Percentiles rank a stretch among this genome's conserved stretches.
These are phyloP conservation scores for Colletotrichum sp. DNA, from an alignment of 2,329 filamentous ascomycete genomes.

Conservation along the genomic window DNA sequence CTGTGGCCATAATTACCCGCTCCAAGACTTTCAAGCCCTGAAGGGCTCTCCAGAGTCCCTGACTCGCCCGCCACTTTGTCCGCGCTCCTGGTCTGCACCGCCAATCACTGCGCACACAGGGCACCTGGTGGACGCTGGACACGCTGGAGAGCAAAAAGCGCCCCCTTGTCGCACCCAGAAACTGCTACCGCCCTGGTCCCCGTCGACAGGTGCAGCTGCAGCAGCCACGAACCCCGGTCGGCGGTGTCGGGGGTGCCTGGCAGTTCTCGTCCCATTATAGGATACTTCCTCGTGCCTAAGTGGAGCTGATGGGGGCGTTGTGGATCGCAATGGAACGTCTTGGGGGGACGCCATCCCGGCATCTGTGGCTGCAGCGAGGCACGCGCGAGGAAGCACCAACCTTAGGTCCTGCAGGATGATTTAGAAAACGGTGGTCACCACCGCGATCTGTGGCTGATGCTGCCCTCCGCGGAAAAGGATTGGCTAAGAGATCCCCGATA, in stretches of 20 bases:
- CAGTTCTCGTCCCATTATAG: background rate
- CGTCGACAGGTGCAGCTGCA: background rate
- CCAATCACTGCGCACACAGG: background rate
- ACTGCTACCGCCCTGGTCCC: background rate
- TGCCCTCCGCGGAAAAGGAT: background rate
- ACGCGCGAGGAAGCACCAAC: background rate
- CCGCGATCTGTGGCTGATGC: background rate
- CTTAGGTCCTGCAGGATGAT: background rate
- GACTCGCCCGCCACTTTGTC: background rate
- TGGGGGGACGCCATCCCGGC: background rate
- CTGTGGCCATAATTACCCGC: background rate
- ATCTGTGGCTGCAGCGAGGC: background rate
- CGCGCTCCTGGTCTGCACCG: background rate
- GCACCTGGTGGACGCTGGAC: background rate
- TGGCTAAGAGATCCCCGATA: background rate
- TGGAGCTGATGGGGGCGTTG: background rate
- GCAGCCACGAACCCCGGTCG: background rate
- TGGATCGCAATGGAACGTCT: background rate
- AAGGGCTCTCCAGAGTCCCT: background rate
- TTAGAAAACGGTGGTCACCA: background rate
- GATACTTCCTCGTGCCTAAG: conserved; percentile 5
- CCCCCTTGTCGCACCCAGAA: background rate
- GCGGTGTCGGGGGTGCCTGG: background rate
- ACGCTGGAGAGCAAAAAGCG: background rate
- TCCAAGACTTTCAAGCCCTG: background rate